Percentiles rank a stretch among this genome's conserved stretches.
These are phyloP conservation scores for Filobasidium wieringae DNA, from an alignment of 768 basidiomycete genomes.

Conservation along the genomic window DNA sequence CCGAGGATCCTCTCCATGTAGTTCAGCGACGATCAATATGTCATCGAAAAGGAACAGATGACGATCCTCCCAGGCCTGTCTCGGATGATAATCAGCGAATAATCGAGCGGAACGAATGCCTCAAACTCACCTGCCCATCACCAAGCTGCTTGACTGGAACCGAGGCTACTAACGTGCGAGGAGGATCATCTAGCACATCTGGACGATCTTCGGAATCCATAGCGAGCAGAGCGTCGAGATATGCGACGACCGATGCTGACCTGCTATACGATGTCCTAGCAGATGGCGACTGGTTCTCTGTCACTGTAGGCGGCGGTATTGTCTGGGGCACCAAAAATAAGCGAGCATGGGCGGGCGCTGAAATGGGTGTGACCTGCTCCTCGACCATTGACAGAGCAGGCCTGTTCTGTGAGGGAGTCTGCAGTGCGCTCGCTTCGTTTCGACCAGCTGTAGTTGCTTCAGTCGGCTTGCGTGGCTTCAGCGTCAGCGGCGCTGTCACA, in stretches of 20 bases:
- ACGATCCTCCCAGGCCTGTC: constrained; percentile 83
- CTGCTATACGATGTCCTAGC: too few species aligned
- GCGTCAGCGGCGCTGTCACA: too few species aligned
- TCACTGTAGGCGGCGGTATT: too few species aligned
- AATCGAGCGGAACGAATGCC: background rate
- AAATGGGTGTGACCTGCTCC: constrained; percentile 9
- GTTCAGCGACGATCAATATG: constrained; percentile 84
- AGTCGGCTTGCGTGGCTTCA: too few species aligned
- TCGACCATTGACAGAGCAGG: background rate
- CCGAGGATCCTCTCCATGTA: constrained; percentile 39
- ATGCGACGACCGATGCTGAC: too few species aligned
- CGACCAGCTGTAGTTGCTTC: too few species aligned
- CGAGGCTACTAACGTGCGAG: constrained; percentile 69
- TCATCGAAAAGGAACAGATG: constrained; percentile 97
- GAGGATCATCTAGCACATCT: constrained; percentile 65
- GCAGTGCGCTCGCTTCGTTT: too few species aligned
- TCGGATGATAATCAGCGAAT: background rate
- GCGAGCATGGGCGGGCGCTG: background rate
- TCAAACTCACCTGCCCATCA: constrained; percentile 48
- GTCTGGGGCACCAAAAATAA: too few species aligned
- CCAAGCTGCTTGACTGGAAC: constrained; percentile 87
- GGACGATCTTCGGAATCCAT: constrained; percentile 39
- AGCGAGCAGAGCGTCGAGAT: constrained; percentile 29
- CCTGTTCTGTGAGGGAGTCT: too few species aligned
- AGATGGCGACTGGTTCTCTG: too few species aligned